Evolutionary conservation across 2,329 filamentous ascomycete species (phyloP), one percentile per base, ranked within the genome.

Genomic region (Furcasterigmium sp.): DNA sequence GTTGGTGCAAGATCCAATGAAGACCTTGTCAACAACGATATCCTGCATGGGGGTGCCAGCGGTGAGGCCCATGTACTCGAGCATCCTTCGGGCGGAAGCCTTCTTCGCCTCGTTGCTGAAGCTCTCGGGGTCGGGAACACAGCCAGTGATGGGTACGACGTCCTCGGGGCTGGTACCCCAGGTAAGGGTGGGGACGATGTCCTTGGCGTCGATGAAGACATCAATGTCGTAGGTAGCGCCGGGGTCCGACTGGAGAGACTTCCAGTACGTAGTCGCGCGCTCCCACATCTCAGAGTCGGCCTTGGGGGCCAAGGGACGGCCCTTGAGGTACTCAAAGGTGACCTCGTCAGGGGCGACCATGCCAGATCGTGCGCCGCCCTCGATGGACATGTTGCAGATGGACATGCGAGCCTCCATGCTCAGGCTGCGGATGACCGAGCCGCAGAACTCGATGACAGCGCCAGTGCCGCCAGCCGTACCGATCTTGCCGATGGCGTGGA

Each of bases 351-450:
- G 93, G 9, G 93, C 93, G 46, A 98, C 84, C 90, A 98, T 95
- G 53, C 93, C 93, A 47, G 91, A 91, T 69, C 93, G 80, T 38
- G 93, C 93, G 67, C 93, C 93, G 54, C 78, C 93, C 73, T 98
- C 93, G 55, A 97, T 96, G 13, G 91, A 90, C 93, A 97, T 97
- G 73, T 98, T 98, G 75, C 93, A 97, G 63, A 98, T 95, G 50
- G 91, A 96, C 93, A 98, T 97, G 54, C 93, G 83, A 35, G 91
- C 93, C 68, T 97, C 93, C 80, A 98, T 95, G 67, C 88, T 95
- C 56, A 97, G 75, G 48, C 69, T 71, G 54, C 89, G 83, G 61
- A 98, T 96, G 48, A 93, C 88, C 41, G 91, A 95, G 47, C 93
- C 93, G 61, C 90, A 95, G 73, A 91, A 98, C 72, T 98, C 93